Evolutionary conservation across 805 yeast genomes (phyloP).

Genomic region (Ogataea corticis): DNA sequence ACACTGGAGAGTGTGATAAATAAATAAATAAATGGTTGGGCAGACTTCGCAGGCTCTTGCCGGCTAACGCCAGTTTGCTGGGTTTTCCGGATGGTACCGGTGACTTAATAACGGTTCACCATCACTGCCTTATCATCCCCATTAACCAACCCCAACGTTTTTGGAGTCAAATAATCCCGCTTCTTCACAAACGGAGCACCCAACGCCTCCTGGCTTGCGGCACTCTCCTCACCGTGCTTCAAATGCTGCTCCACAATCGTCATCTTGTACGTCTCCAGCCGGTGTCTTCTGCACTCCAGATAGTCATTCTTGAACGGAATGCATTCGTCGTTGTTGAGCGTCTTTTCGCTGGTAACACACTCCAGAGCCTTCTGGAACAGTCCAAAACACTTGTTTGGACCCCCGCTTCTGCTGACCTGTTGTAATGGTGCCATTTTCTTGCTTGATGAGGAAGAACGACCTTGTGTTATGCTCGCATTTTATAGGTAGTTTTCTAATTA

Average conservation of each 20-base stretch:
- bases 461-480: neutral
- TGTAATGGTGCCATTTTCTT: conserved; percentile 33
- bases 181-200: conserved; percentile 42
- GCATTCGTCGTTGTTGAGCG: conserved; percentile 34
- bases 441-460: neutral
- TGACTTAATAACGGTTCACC: conserved; percentile 23
- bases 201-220: conserved; percentile 29
- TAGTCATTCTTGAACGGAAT: conserved; percentile 35
- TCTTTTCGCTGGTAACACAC: conserved; percentile 38
- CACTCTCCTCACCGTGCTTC: conserved; percentile 30
- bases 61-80: too few species aligned
- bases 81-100: too few species aligned
- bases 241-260: conserved; percentile 35
- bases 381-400: conserved; percentile 40
- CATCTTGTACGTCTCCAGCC: conserved; percentile 38
- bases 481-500: neutral
- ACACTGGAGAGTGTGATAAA: too few species aligned
- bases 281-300: conserved; percentile 40
- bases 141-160: conserved; percentile 38
- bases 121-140: conserved; percentile 37
- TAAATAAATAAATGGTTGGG: too few species aligned
- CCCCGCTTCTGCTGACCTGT: conserved; percentile 37
- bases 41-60: too few species aligned
- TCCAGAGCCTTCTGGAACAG: conserved; percentile 40
- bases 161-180: conserved; percentile 40